These are phyloP conservation scores for Crithidia mellificae DNA, from an alignment of 208 protist species.

Conservation along the genomic window DNA sequence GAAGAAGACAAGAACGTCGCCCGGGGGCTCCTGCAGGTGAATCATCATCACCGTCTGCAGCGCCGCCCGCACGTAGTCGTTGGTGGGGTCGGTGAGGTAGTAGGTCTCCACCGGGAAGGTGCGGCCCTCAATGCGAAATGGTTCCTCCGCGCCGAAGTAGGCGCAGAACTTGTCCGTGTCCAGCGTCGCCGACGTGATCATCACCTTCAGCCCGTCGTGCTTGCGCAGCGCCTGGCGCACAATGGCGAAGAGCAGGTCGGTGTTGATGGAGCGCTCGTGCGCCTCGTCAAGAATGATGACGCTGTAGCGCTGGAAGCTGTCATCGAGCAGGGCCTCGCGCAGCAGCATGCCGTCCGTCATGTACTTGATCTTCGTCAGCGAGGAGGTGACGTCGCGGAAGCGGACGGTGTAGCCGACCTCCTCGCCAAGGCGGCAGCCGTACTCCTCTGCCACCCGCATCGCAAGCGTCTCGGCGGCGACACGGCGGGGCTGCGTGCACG, in stretches of 20 bases:
- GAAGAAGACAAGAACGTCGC: constrained; percentile 99
- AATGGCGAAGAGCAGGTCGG: constrained; percentile 99
- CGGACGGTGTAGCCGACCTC: constrained; percentile 99
- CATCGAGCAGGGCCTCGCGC: constrained; percentile 96
- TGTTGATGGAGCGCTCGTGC: constrained; percentile 99
- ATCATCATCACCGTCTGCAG: constrained; percentile 99
- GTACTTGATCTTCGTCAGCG: constrained; percentile 98
- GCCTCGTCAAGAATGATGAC: constrained; percentile 99
- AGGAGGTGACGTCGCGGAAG: constrained; percentile 97
- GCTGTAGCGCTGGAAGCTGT: constrained; percentile 94
- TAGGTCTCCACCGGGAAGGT: constrained; percentile 98
- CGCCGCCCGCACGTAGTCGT: constrained; percentile 97
- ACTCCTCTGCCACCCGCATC: constrained; percentile 98
- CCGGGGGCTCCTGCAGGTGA: constrained; percentile 96
- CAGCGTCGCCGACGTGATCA: constrained; percentile 99
- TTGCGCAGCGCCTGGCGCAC: constrained; percentile 93
- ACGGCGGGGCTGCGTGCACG: constrained; percentile 98
- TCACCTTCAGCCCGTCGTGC: constrained; percentile 96
- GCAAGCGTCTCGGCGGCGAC: constrained; percentile 99
- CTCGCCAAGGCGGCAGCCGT: constrained; percentile 95
- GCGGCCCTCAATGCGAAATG: constrained; percentile 98
- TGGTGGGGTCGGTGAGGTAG: constrained; percentile 91
- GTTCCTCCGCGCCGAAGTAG: constrained; percentile 96
- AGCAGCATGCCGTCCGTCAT: constrained; percentile 99
- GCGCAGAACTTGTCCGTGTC: constrained; percentile 98